Conservation (phyloP, 116 monocot species). For the Cymodocea nodosa region DNA sequence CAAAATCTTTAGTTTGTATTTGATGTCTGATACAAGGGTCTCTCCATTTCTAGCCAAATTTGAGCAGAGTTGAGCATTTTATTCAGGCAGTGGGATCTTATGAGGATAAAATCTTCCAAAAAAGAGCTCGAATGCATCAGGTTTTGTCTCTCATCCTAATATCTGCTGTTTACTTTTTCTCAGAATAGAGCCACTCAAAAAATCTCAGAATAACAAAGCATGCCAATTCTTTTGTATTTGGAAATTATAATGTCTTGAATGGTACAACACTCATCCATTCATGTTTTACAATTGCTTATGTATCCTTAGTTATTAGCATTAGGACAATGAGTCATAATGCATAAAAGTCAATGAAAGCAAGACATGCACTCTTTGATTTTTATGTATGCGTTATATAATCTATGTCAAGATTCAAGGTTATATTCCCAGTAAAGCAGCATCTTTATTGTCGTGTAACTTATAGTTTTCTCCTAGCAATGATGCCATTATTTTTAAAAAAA, state of each 20-base stretch:
- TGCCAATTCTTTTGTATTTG: too few relatives aligned
- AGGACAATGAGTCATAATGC: too few relatives aligned
- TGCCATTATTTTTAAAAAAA: too few relatives aligned
- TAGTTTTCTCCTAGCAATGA: too few relatives aligned
- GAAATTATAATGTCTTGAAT: too few relatives aligned
- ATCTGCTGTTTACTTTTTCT: background rate
- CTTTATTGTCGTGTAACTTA: too few relatives aligned
- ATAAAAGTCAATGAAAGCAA: too few relatives aligned
- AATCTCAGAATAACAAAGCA: background rate
- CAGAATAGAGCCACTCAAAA: too few relatives aligned
- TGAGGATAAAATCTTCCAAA: slow-evolving; percentile 91
- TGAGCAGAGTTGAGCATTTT: slow-evolving; percentile 65
- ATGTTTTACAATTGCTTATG: background rate
- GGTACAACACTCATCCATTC: background rate
- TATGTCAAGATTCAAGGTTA: too few relatives aligned
- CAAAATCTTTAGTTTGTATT: background rate
- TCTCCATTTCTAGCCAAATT: background rate
- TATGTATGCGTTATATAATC: too few relatives aligned
- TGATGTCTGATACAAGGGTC: background rate
- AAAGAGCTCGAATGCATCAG: slow-evolving; percentile 90
- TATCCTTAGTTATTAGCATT: background rate
- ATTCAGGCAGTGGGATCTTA: slow-evolving; percentile 89
- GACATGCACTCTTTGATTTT: background rate
- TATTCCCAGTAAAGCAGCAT: too few relatives aligned
- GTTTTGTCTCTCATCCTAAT: slow-evolving; percentile 18